Base-by-base conservation (phyloP, 106 monocot species). In the Platanthera zijinensis region DNA sequence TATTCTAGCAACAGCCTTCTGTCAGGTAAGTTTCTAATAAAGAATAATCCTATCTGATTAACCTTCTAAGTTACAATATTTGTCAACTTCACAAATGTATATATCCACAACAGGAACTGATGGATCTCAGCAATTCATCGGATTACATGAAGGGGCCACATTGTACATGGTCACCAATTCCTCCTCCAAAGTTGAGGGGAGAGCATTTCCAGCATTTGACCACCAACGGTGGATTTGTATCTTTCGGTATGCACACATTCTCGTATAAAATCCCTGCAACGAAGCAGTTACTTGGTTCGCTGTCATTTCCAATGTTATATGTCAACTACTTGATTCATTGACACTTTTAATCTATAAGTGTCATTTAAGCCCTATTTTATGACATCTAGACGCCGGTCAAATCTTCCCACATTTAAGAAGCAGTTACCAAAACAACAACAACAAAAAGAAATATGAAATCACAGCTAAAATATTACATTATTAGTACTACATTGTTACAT, bases 111-210 rank as follows among this genome's bases (percentile, higher is more conserved):
- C 78, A 92, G 92, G 92, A 92, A 74, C 82, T 92, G 17, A 80
- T 75, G 50, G 89, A 89, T 54, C 67, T 83, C 5, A 83, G 87
- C 9, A 48, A 77, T 53, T 82, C 81, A 76, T 70, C 77, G 22
- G 53, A 77, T 67, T 84, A 32, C 52, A 11, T 75, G 17, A 89
- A 84, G 78, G 85, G 85, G 71, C 87, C 89, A 32, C 61, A 17
- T 45, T 92, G 89, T 81, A 85, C 83, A 15, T 92, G 92, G 92
- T 89, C 92, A 50, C 92, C 89, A 22, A 92, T 92, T 59, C 92
- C 92, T 75, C 89, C 92, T 75, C 78, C 78, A 11, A 85, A 89
- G 68, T 68, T 92, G 81, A 85, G 89, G 80, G 89, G 92, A 57
- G 87, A 92, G 70, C 53, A 79, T 59, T 83, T 92, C 22, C 77